Conservation (phyloP, 2,329 filamentous ascomycete species). For the Aspergillus fumigatiaffinis region DNA sequence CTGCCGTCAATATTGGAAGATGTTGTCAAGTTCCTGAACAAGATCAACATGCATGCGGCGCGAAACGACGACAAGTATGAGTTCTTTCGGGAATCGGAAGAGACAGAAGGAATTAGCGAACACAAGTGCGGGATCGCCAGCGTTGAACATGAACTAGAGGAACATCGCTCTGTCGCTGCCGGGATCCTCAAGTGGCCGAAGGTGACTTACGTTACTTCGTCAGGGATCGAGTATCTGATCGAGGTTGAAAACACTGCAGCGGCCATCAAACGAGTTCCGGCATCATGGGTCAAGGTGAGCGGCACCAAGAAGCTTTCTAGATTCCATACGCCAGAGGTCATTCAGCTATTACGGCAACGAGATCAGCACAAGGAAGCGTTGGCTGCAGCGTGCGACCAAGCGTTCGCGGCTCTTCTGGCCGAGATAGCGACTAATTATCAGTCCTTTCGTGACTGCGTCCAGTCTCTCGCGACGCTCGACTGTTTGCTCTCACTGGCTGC, state of each 20-base stretch:
- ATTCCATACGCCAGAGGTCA: constrained; percentile 90
- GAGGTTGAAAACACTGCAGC: constrained; percentile 72
- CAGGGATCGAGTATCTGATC: constrained; percentile 91
- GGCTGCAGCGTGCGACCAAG: constrained; percentile 82
- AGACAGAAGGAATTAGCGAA: constrained; percentile 83
- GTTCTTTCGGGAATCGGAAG: constrained; percentile 84
- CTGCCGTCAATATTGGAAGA: constrained; percentile 73
- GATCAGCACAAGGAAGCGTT: constrained; percentile 94
- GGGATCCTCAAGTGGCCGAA: constrained; percentile 68
- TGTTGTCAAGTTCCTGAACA: constrained; percentile 72
- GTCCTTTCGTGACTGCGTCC: constrained; percentile 80
- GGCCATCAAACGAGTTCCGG: constrained; percentile 80
- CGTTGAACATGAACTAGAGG: constrained; percentile 82
- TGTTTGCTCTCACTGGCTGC: constrained; percentile 82
- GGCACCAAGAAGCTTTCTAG: constrained; percentile 89
- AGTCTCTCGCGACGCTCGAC: constrained; percentile 81
- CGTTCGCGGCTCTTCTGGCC: constrained; percentile 68
- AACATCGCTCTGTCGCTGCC: constrained; percentile 68
- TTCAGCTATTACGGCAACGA: constrained; percentile 76
- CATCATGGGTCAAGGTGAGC: constrained; percentile 91
- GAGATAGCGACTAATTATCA: constrained; percentile 83
- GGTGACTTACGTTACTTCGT: constrained; percentile 75
- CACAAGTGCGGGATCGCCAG: constrained; percentile 88
- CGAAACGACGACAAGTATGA: constrained; percentile 85
- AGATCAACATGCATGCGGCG: constrained; percentile 80